phyloP scores from a whole-genome alignment of 2,329 filamentous ascomycete genomes.

The Beauveria sp. region DNA sequence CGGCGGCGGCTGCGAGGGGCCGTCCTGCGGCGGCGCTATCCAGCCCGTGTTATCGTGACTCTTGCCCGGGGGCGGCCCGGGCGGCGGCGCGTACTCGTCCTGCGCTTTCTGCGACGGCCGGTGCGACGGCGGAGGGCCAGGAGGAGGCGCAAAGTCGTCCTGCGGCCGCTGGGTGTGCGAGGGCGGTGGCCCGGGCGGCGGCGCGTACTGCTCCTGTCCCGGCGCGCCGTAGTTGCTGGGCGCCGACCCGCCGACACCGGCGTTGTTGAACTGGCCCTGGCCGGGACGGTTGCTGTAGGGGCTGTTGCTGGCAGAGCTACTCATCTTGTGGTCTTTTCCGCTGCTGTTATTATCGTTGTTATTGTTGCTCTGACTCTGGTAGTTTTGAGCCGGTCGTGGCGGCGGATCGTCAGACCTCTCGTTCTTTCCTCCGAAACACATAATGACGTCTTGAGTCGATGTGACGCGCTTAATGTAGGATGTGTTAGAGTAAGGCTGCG shows the following conservation, averaged over 20 bases:
- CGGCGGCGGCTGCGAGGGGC: slow-evolving; percentile 16
- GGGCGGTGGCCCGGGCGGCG: slow-evolving; percentile 26
- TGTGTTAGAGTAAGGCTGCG: not conserved
- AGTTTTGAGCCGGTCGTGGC: slow-evolving; percentile 30
- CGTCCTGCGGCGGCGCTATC: slow-evolving; percentile 17
- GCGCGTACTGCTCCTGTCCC: slow-evolving; percentile 16
- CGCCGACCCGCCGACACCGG: not conserved
- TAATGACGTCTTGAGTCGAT: slow-evolving; percentile 17
- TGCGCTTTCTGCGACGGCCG: too few species aligned
- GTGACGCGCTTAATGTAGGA: not conserved
- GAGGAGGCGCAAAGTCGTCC: slow-evolving; percentile 25
- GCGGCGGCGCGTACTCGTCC: too few species aligned
- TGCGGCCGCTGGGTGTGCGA: not conserved
- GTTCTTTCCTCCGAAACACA: slow-evolving; percentile 44
- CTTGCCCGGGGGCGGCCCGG: too few species aligned
- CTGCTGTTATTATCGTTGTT: not conserved
- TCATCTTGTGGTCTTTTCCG: slow-evolving; percentile 14
- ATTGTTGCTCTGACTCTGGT: slow-evolving; percentile 3
- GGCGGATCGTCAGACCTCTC: slow-evolving; percentile 30
- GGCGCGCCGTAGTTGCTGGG: not conserved
- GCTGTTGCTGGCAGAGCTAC: slow-evolving; percentile 10
- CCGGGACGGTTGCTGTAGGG: slow-evolving; percentile 9
- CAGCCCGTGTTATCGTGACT: slow-evolving; percentile 7
- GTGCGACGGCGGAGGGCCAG: slow-evolving; percentile 26
- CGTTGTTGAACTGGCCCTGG: slow-evolving; percentile 7